Base-by-base conservation (phyloP, 2,329 filamentous ascomycete genomes). In the Pseudogymnoascus sp. region DNA sequence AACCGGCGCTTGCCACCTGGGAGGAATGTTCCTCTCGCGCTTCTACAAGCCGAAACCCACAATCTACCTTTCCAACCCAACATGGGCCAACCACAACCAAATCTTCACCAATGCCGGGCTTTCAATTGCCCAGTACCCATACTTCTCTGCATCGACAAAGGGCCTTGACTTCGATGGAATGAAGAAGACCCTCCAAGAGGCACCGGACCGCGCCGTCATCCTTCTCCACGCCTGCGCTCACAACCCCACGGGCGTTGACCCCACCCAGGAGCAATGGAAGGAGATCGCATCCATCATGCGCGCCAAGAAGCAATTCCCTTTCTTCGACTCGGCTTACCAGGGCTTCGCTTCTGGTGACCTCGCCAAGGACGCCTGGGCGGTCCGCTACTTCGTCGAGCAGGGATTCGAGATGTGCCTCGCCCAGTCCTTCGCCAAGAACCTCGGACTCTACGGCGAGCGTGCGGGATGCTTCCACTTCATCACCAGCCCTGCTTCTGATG, bases 41-140 rank as follows among this genome's bases (percentile, higher is more conserved):
- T 99, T 98, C 85, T 96, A 91, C 83, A 81, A 82, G 72, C 82
- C 84, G 73, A 85, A 83, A 78, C 88, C 85, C 69, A 85, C 87
- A 65, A 85, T 96, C 78, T 97, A 96, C 83, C 82, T 98, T 76
- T 96, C 92, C 72, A 90, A 89, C 76, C 95, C 95, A 61, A 99
- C 95, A 66, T 99, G 95, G 95, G 92, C 90, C 70, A 99, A 99
- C 81, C 95, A 99, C 86, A 88, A 96, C 80, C 95, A 98, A 78
- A 97, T 99, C 82, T 96, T 99, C 81, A 85, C 82, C 77, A 98
- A 98, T 74, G 92, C 97, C 73, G 83, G 84, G 70, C 81, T 98
- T 31, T 79, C 85, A 35, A 85, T 91, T 71, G 88, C 88, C 69
- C 85, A 85, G 68, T 99, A 99, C 80, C 95, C 93, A 60, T 99